Base-by-base conservation (phyloP, 129 eudicot species). In the Oenanthe sinensis region DNA sequence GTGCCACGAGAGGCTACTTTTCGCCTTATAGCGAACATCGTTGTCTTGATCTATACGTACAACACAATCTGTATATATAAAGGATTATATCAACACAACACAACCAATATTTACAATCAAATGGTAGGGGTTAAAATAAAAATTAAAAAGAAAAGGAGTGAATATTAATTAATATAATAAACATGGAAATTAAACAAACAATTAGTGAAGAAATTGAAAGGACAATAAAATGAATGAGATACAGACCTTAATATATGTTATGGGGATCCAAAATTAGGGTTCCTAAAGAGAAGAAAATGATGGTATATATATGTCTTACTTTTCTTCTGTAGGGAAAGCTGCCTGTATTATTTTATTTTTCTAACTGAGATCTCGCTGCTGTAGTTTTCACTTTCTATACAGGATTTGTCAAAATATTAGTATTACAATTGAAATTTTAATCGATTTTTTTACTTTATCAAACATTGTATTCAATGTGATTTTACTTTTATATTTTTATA, bases 21-120 rank as follows among this genome's bases (percentile, higher is more conserved):
- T 79, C 92, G 87, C 86, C 91, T 80, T 68, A 87, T 40, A 68
- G 89, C 86, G 74, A 83, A 87, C 94, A 89, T 89, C 82, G 83
- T 82, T 75, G 77, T 76, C 73, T 79, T 84, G 26, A 75, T 24
- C 75, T 37, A 46, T n/a, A 20, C 60, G 76, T 24, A 44, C 54
- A 22, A 44, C 39, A 72, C 30, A 72, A 44, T 72, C 54, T 72
- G 19, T n/a, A 24, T n/a, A 11, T n/a, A 60, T 24, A 24, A 9
- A 33, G 36, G 36, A 60, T 10, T 3, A 60, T 0, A 60, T 24
- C 33, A 60, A n/a, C 68, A 60, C n/a, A 0, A 60, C 2, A 39
- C 42, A 39, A 39, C n/a, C n/a, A n/a, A n/a, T 33, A 39, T 39
- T 39, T 39, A 19, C 62, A 1, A 19, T 5, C 13, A n/a, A 24